A percentile compares a stretch with the other conserved stretches of the same genome.
phyloP scores from a whole-genome alignment of 208 protist genomes.

The Trypanosoma platydactyli region DNA sequence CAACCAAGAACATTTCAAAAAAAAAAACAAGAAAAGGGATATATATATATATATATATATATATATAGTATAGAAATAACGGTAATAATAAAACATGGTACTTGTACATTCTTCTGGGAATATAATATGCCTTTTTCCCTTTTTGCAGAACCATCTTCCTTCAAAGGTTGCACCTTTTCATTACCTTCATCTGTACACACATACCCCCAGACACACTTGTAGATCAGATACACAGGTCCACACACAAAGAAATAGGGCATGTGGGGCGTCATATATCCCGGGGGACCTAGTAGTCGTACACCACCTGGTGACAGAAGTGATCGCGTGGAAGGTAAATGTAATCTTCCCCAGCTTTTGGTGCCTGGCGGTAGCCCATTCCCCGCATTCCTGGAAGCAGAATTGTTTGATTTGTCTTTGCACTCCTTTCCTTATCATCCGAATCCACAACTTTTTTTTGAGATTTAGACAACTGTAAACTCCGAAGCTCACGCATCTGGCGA shows the following conservation, averaged over 20 bases:
- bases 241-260: background rate
- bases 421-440: background rate
- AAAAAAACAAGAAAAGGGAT: background rate
- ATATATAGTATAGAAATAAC: too few relatives aligned
- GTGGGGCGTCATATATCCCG: background rate
- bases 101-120: background rate
- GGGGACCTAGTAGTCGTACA: conserved; percentile 47
- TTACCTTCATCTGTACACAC: background rate
- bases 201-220: background rate
- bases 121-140: background rate
- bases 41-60: conserved; percentile 15
- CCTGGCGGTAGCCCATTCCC: conserved; percentile 57
- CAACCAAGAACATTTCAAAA: background rate
- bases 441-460: background rate
- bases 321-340: conserved; percentile 75
- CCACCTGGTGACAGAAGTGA: conserved; percentile 60
- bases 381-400: conserved; percentile 56
- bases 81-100: conserved; percentile 1
- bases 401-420: background rate
- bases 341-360: conserved; percentile 32
- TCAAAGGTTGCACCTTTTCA: conserved; percentile 23
- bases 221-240: conserved; percentile 2
- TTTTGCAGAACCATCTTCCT: background rate
- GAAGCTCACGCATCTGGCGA: conserved; percentile 48
- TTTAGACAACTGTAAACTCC: conserved; percentile 33